Evolutionary conservation across 495 filamentous ascomycete genomes (phyloP).

Genomic region (Xylaria castorea): DNA sequence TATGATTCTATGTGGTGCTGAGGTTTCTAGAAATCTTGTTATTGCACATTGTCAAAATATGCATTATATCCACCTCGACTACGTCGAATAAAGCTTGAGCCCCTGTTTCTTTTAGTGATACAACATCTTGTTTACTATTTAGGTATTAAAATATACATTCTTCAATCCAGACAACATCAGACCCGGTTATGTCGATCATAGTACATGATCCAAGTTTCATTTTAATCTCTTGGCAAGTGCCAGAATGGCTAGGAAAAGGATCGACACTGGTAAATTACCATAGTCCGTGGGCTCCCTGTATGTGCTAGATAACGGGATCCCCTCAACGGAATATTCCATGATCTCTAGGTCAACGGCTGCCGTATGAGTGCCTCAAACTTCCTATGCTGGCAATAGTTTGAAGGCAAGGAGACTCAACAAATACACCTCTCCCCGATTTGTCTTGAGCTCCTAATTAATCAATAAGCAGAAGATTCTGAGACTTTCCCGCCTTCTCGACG

Average conservation of each 20-base stretch:
- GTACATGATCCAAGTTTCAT: background rate
- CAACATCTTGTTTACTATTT: background rate
- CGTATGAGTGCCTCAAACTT: background rate
- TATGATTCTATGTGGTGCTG: background rate
- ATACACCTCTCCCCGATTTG: background rate
- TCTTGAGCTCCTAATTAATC: background rate
- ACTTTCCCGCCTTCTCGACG: background rate
- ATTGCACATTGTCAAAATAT: background rate
- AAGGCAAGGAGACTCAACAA: background rate
- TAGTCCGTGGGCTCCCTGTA: background rate
- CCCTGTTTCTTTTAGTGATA: background rate
- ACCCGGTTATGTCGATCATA: background rate
- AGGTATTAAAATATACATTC: background rate
- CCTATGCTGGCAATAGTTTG: background rate
- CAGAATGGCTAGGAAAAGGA: background rate
- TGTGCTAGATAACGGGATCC: background rate
- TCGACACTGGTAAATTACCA: constrained; percentile 6
- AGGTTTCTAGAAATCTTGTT: background rate
- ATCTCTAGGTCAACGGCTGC: background rate
- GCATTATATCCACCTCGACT: background rate
- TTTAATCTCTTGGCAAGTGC: background rate
- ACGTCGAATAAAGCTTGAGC: background rate
- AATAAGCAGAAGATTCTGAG: background rate
- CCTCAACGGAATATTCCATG: background rate
- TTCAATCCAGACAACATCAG: background rate